These are phyloP conservation scores for Taiozyma onychis DNA, from an alignment of 1,139 yeast genomes.

Conservation along the genomic window DNA sequence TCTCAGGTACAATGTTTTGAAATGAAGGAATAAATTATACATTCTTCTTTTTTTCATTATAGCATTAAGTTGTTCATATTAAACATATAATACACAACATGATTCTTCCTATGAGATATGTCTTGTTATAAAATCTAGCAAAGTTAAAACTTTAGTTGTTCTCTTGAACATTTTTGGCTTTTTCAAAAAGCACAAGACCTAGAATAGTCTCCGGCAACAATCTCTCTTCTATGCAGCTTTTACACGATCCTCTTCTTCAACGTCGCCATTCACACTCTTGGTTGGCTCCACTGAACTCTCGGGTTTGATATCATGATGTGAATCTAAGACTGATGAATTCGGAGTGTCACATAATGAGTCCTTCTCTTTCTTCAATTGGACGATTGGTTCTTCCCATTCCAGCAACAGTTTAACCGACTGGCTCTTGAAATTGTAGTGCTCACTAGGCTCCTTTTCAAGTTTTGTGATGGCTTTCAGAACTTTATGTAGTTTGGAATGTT, in stretches of 20 bases:
- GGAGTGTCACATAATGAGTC: slow-evolving; percentile 4
- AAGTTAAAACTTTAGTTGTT: not conserved
- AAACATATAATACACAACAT: not conserved
- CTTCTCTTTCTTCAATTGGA: slow-evolving; percentile 13
- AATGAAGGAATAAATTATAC: not conserved
- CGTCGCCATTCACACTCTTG: not conserved
- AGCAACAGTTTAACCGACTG: slow-evolving; percentile 37
- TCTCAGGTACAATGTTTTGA: slow-evolving; percentile 16
- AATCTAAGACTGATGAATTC: slow-evolving; percentile 9
- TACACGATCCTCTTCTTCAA: not conserved
- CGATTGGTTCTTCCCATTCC: slow-evolving; percentile 33
- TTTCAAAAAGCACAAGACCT: not conserved
- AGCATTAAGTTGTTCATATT: not conserved
- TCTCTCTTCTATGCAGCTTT: not conserved
- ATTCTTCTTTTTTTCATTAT: not conserved
- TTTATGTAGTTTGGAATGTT: slow-evolving; percentile 44
- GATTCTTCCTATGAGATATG: not conserved
- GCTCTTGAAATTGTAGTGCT: slow-evolving; percentile 40
- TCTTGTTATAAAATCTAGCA: not conserved
- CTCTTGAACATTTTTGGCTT: not conserved
- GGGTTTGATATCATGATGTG: not conserved
- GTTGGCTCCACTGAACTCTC: not conserved
- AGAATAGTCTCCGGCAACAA: not conserved
- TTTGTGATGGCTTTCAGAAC: slow-evolving; percentile 30
- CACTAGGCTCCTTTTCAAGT: slow-evolving; percentile 38